These are phyloP conservation scores for Nemania bipapillata DNA, from an alignment of 2,329 filamentous ascomycete species.

Conservation along the genomic window DNA sequence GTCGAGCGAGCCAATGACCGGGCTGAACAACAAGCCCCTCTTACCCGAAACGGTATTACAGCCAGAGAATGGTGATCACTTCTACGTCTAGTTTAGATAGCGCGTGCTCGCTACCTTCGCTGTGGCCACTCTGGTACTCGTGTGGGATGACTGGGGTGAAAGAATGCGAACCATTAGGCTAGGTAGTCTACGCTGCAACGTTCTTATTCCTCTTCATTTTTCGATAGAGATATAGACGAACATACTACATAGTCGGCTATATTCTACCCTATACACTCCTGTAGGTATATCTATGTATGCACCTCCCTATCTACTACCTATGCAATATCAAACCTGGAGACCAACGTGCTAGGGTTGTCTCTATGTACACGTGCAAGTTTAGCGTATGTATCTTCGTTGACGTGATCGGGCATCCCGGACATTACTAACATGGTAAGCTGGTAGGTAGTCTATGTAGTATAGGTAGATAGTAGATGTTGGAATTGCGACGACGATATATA, in stretches of 20 bases:
- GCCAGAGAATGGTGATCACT: slow-evolving; percentile 5
- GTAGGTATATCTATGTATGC: no score
- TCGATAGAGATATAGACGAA: no score
- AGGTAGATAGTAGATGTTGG: neutral
- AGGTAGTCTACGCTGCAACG: no score
- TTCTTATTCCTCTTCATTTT: no score
- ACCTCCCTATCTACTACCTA: no score
- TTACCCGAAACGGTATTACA: slow-evolving; percentile 31
- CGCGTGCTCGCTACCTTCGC: slow-evolving; percentile 14
- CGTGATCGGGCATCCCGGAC: neutral
- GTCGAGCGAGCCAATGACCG: slow-evolving; percentile 22
- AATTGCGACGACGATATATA: neutral
- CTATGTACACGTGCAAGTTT: no score
- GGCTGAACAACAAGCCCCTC: slow-evolving; percentile 23
- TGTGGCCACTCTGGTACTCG: neutral
- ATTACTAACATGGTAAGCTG: neutral
- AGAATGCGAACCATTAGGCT: neutral
- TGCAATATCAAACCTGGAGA: neutral
- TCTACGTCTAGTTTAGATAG: slow-evolving; percentile 8
- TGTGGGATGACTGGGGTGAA: slow-evolving; percentile 22
- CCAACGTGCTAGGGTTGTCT: neutral
- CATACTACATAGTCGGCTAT: no score
- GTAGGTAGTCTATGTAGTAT: no score
- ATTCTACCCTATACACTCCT: no score
- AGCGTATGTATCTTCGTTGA: neutral